Conservation (phyloP, 2,329 filamentous ascomycete species). For the Fusarium dimerum region DNA sequence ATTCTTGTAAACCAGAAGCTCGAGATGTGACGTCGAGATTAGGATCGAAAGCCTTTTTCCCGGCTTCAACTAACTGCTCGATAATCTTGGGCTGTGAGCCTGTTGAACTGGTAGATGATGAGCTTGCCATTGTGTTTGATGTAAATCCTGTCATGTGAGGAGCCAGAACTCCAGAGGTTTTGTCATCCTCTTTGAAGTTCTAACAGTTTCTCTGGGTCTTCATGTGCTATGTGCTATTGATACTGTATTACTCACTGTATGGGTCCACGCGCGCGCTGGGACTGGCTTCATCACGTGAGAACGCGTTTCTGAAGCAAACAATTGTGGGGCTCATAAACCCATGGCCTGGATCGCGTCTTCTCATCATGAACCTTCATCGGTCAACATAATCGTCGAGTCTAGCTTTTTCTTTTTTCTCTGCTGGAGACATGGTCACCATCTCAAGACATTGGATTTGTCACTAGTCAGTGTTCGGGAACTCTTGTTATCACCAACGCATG, state of each 20-base stretch:
- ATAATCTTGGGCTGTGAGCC: conserved; percentile 32
- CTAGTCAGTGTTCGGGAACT: conserved; percentile 14
- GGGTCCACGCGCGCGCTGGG: background rate
- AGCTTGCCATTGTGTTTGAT: conserved; percentile 28
- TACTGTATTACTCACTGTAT: conserved; percentile 20
- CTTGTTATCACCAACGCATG: conserved; percentile 26
- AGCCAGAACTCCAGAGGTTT: conserved; percentile 7
- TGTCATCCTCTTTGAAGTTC: conserved; percentile 12
- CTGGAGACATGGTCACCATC: conserved; percentile 17
- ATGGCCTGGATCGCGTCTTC: conserved; percentile 10
- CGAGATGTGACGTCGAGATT: conserved; percentile 35
- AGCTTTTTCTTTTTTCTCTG: conserved; percentile 12
- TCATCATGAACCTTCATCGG: conserved; percentile 7
- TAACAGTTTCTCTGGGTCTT: conserved; percentile 13
- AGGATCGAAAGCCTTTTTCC: conserved; percentile 52
- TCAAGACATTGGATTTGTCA: conserved; percentile 11
- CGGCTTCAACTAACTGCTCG: conserved; percentile 40
- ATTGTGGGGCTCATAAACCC: conserved; percentile 7
- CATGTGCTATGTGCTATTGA: conserved; percentile 24
- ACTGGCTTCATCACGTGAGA: conserved; percentile 29
- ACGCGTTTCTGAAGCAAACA: conserved; percentile 6
- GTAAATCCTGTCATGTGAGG: conserved; percentile 1
- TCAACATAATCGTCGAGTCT: conserved; percentile 20
- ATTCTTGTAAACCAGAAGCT: conserved; percentile 39
- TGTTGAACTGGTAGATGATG: conserved; percentile 14